A percentile compares a stretch with the other conserved stretches of the same genome.
These are phyloP conservation scores for Pulveroboletus sp. DNA, from an alignment of 768 basidiomycete species.

Conservation along the genomic window DNA sequence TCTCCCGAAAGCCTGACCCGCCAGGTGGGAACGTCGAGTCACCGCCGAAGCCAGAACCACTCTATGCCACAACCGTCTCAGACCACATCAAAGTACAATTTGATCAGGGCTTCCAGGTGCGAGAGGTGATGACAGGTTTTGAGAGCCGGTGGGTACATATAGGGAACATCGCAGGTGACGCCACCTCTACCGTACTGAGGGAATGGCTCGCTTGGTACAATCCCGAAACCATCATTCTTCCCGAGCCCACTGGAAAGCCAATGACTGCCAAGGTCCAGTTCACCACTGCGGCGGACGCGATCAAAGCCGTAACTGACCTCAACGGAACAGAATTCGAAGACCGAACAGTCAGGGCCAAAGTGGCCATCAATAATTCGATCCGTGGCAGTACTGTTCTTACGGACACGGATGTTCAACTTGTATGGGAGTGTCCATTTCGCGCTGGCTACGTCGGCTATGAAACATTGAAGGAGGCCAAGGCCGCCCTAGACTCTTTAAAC, in stretches of 20 bases:
- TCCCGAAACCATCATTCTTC: conserved; percentile 38
- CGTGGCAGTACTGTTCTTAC: conserved; percentile 39
- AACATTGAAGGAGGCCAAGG: conserved; percentile 44
- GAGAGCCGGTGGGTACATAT: conserved; percentile 65
- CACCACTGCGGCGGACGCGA: conserved; percentile 45
- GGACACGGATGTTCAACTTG: conserved; percentile 55
- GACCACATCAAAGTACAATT: conserved; percentile 57
- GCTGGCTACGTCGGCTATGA: conserved; percentile 65
- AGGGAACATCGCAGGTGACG: conserved; percentile 43
- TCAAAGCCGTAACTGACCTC: conserved; percentile 48
- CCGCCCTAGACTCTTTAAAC: conserved; percentile 46
- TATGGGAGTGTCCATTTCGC: conserved; percentile 57
- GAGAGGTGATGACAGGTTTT: conserved; percentile 59
- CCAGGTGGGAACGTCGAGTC: conserved; percentile 1
- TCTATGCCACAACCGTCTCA: conserved; percentile 38
- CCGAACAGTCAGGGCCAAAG: conserved; percentile 40
- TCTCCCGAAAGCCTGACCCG: neutral
- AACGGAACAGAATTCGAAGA: conserved; percentile 44
- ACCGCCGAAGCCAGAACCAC: conserved; percentile 13
- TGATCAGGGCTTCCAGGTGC: conserved; percentile 58
- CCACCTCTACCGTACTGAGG: conserved; percentile 35
- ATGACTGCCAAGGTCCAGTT: conserved; percentile 45
- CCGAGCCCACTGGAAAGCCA: conserved; percentile 23
- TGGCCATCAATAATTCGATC: conserved; percentile 41
- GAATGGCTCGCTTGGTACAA: conserved; percentile 41